phyloP scores from a whole-genome alignment of 2,329 filamentous ascomycete species.

The Grosmannia clavigera region DNA sequence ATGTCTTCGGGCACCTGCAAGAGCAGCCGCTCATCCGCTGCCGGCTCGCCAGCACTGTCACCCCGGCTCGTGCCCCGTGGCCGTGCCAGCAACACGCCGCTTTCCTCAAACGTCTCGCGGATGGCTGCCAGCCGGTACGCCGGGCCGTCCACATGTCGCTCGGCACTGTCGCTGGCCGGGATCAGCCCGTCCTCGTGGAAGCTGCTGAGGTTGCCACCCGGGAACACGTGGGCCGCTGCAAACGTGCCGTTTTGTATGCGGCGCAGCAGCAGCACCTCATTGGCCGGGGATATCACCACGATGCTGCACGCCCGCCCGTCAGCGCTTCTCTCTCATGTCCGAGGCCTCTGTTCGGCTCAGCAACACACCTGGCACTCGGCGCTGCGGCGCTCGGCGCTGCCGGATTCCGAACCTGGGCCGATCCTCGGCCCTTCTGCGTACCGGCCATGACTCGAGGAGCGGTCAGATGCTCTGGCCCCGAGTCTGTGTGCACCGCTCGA shows the following conservation, averaged over 20 bases:
- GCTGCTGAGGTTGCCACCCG: slow-evolving; percentile 71
- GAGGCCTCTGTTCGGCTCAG: background rate
- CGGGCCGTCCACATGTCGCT: slow-evolving; percentile 55
- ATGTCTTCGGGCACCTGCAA: slow-evolving; percentile 48
- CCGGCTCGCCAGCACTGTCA: slow-evolving; percentile 1
- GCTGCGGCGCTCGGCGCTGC: background rate
- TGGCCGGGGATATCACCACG: slow-evolving; percentile 70
- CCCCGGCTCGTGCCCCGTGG: slow-evolving; percentile 19
- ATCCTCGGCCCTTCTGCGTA: background rate
- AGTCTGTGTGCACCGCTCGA: no score
- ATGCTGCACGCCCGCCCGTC: slow-evolving; percentile 42
- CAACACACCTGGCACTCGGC: slow-evolving; percentile 6
- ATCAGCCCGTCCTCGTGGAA: slow-evolving; percentile 57
- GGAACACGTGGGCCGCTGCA: slow-evolving; percentile 88
- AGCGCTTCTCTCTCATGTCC: background rate
- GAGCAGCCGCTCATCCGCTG: slow-evolving; percentile 25
- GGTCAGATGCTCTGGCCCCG: no score
- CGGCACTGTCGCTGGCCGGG: slow-evolving; percentile 30
- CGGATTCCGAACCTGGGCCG: background rate
- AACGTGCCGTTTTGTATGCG: slow-evolving; percentile 75
- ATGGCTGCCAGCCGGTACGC: slow-evolving; percentile 75
- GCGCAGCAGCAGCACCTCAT: slow-evolving; percentile 79
- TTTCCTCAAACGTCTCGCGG: slow-evolving; percentile 90
- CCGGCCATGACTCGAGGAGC: background rate
- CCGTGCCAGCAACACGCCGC: slow-evolving; percentile 68